These are phyloP conservation scores for Apiotrichum sp. DNA, from an alignment of 1,284 basidiomycete genomes.

Conservation along the genomic window DNA sequence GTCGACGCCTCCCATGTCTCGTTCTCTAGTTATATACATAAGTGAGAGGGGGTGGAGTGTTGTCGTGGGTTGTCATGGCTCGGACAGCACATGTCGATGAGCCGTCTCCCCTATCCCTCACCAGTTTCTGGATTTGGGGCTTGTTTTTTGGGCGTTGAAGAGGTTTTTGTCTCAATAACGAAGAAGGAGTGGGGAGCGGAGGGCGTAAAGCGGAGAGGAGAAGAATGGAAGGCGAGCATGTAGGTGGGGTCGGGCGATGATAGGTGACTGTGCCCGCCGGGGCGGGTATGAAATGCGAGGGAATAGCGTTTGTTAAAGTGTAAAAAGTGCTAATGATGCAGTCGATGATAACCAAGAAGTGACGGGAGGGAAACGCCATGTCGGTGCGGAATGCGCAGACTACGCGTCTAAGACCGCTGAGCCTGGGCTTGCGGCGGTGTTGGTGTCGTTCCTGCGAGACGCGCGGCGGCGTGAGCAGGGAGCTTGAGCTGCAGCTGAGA, in stretches of 20 bases:
- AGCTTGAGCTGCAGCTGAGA: conserved; percentile 38
- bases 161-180: not conserved
- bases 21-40: not conserved
- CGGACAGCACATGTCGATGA: too few relatives aligned
- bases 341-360: not conserved
- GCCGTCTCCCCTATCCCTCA: not conserved
- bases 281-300: conserved; percentile 3
- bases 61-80: too few relatives aligned
- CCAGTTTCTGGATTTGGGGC: too few relatives aligned
- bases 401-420: conserved; percentile 17
- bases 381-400: too few relatives aligned
- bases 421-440: conserved; percentile 20
- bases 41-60: not conserved
- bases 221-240: too few relatives aligned
- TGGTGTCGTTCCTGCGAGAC: conserved; percentile 21
- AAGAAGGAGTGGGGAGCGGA: not conserved
- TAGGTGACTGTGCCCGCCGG: not conserved
- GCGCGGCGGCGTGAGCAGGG: conserved; percentile 38
- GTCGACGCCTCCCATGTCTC: not conserved
- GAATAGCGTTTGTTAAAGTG: not conserved
- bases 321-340: not conserved
- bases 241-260: too few relatives aligned
- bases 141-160: not conserved
- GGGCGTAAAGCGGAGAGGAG: too few relatives aligned
- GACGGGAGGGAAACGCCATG: too few relatives aligned